phyloP scores from a whole-genome alignment of 2,329 filamentous ascomycete species.

The Teratosphaeria gauchensis region DNA sequence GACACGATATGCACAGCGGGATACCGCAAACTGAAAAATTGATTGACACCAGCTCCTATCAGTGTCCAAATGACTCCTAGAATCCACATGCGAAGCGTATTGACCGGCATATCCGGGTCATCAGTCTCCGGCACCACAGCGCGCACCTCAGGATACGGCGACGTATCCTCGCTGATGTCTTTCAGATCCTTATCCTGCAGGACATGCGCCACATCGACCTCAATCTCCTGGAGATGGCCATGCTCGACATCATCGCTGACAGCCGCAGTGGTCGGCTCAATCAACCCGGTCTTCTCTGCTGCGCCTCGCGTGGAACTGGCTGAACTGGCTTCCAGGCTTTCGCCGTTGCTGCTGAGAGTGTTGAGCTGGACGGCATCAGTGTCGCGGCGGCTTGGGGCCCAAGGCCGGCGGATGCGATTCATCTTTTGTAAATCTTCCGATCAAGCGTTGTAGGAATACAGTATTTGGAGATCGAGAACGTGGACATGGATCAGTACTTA shows the following conservation, averaged over 20 bases:
- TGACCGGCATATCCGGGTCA: slow-evolving; percentile 52
- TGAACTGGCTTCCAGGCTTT: slow-evolving; percentile 7
- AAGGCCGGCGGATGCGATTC: slow-evolving; percentile 18
- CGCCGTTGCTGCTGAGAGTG: slow-evolving; percentile 11
- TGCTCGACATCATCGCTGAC: slow-evolving; percentile 10
- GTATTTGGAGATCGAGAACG: too few relatives aligned
- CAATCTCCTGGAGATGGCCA: slow-evolving; percentile 23
- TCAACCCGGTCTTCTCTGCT: slow-evolving; percentile 7
- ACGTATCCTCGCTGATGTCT: slow-evolving; percentile 28
- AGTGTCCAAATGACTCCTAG: slow-evolving; percentile 38
- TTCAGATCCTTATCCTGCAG: slow-evolving; percentile 37
- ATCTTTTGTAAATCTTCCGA: slow-evolving; percentile 4
- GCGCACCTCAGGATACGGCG: slow-evolving; percentile 50
- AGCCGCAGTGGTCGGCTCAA: slow-evolving; percentile 7
- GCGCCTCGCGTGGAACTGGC: slow-evolving; percentile 6
- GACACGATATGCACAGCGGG: slow-evolving; percentile 83
- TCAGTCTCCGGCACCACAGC: slow-evolving; percentile 43
- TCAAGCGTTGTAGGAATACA: too few relatives aligned
- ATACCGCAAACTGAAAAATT: slow-evolving; percentile 85
- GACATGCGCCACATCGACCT: slow-evolving; percentile 28
- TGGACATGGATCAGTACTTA: neutral
- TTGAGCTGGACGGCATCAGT: slow-evolving; percentile 20
- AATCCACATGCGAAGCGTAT: slow-evolving; percentile 45
- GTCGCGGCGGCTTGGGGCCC: slow-evolving; percentile 14
- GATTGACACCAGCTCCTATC: slow-evolving; percentile 44